phyloP scores from a whole-genome alignment of 352 stramenopile genomes.

The Halophytophthora polymorphica region DNA sequence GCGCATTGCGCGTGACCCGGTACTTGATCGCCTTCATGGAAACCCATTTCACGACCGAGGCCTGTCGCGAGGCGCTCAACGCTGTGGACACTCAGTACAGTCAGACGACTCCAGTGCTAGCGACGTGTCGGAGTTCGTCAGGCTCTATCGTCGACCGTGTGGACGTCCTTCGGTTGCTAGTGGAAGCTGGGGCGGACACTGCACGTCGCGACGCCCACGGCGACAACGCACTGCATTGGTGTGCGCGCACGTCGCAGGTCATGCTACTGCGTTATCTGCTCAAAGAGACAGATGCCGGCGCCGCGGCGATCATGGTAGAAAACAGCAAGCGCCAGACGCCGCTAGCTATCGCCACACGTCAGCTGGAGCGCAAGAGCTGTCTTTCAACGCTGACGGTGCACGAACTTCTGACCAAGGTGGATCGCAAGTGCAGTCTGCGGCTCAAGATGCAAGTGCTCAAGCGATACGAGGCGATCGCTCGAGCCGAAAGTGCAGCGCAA shows the following conservation, averaged over 20 bases:
- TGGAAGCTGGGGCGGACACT: conserved; percentile 42
- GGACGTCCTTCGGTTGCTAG: conserved; percentile 46
- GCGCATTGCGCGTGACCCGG: conserved; percentile 29
- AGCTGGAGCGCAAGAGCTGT: conserved; percentile 23
- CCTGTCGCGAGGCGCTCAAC: conserved; percentile 30
- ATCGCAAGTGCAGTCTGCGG: conserved; percentile 53
- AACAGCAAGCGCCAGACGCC: conserved; percentile 65
- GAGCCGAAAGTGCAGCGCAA: conserved; percentile 1
- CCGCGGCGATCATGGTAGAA: conserved; percentile 36
- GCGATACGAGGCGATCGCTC: conserved; percentile 29
- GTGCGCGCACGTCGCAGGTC: conserved; percentile 46
- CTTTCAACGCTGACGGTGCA: conserved; percentile 29
- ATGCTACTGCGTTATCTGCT: conserved; percentile 56
- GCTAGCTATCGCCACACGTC: conserved; percentile 51
- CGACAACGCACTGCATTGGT: conserved; percentile 71
- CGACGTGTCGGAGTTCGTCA: conserved; percentile 44
- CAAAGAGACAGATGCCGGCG: conserved; percentile 50
- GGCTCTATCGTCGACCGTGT: conserved; percentile 37
- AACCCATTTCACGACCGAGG: conserved; percentile 27
- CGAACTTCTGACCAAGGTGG: conserved; percentile 39
- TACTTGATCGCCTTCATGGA: conserved; percentile 38
- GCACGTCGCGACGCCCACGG: conserved; percentile 47
- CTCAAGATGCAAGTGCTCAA: conserved; percentile 59
- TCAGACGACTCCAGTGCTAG: conserved; percentile 55
- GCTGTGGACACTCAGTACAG: conserved; percentile 49